phyloP scores from a whole-genome alignment of 2,329 filamentous ascomycete species.

The Aspergillus melleus region DNA sequence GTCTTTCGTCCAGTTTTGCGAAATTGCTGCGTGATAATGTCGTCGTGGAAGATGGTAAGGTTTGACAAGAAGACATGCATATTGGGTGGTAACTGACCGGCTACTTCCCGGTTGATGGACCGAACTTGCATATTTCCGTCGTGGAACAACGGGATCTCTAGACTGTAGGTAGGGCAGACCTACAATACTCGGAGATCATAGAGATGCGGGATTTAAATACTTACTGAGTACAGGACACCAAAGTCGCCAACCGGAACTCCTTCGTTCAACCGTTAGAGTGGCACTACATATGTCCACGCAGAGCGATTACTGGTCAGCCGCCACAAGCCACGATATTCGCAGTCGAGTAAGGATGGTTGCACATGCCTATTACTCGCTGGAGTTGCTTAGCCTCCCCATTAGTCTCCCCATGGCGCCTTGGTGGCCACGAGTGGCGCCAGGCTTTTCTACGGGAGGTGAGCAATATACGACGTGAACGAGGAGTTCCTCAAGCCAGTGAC shows the following conservation, averaged over 20 bases:
- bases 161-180: no score
- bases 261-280: no score
- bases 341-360: not conserved
- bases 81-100: not conserved
- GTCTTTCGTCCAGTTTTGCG: no score
- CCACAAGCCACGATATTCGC: slow-evolving; percentile 1
- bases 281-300: no score
- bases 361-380: not conserved
- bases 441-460: not conserved
- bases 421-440: not conserved
- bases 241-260: no score
- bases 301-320: not conserved
- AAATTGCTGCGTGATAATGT: not conserved
- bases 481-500: no score
- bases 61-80: not conserved
- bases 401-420: not conserved
- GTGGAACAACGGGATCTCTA: no score
- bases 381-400: not conserved
- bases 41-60: not conserved
- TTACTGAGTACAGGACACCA: not conserved
- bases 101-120: not conserved
- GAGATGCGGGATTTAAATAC: no score
- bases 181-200: not conserved
- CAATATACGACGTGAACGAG: not conserved
- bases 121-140: no score